Percentiles rank a stretch among this genome's conserved stretches.
phyloP scores from a whole-genome alignment of 345 rosid genomes.

The Murraya paniculata region DNA sequence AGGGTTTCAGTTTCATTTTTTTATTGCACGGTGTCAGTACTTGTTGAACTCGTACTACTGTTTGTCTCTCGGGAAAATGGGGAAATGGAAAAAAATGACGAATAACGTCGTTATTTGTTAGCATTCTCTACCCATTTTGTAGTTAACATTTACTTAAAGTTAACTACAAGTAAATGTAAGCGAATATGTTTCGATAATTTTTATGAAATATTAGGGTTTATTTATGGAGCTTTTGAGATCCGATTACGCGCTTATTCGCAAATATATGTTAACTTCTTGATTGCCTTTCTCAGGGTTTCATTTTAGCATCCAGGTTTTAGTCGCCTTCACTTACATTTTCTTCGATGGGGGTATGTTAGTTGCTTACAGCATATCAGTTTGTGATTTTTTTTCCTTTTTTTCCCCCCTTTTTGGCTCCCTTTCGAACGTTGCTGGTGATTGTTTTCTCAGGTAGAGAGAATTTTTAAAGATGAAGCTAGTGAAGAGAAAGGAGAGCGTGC shows the following conservation, averaged over 20 bases:
- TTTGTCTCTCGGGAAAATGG: not conserved
- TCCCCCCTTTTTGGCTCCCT: not conserved
- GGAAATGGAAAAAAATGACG: not conserved
- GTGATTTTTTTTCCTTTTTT: not conserved
- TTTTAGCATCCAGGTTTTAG: conserved; percentile 11
- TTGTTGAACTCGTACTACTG: not conserved
- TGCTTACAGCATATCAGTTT: conserved; percentile 4
- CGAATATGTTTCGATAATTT: not conserved
- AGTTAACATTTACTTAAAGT: not conserved
- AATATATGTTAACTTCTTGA: not conserved
- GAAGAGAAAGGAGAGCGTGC: conserved; percentile 98
- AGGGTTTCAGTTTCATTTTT: not conserved
- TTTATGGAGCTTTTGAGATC: not conserved
- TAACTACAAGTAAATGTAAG: not conserved
- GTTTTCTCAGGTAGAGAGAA: conserved; percentile 52
- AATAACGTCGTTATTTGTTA: not conserved
- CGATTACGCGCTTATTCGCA: not conserved
- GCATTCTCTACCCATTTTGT: not conserved
- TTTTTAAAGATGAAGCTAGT: conserved; percentile 85
- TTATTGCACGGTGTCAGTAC: not conserved
- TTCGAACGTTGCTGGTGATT: conserved; percentile 11
- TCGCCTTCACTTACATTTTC: not conserved
- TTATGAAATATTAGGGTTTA: not conserved
- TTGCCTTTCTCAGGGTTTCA: conserved; percentile 16
- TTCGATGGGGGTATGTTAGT: conserved; percentile 31